A percentile compares a stretch with the other conserved stretches of the same genome.
Conservation (phyloP, 148 eudicot species). For the Chenopodium album region DNA sequence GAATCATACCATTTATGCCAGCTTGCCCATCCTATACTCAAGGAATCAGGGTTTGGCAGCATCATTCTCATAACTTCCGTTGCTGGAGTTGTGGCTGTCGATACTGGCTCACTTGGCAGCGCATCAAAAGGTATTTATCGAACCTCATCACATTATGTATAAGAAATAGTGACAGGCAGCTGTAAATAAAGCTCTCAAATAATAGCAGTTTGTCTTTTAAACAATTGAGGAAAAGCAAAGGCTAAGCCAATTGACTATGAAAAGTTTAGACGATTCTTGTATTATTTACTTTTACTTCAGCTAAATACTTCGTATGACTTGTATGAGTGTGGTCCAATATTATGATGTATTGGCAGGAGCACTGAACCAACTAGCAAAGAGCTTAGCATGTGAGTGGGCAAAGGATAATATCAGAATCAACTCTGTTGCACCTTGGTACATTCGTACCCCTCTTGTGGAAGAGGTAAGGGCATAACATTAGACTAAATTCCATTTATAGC, state of each 20-base stretch:
- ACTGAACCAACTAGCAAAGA: conserved; percentile 29
- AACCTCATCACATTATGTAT: neutral
- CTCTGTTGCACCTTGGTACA: conserved; percentile 60
- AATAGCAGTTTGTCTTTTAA: no score
- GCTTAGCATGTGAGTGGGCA: conserved; percentile 79
- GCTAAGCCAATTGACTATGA: no score
- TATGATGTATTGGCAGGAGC: conserved; percentile 28
- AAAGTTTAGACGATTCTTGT: neutral
- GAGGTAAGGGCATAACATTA: conserved; percentile 28
- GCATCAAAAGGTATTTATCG: neutral
- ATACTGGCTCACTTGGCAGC: neutral
- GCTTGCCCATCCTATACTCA: conserved; percentile 53
- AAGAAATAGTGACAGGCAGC: no score
- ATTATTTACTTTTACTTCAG: neutral
- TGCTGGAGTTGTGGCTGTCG: conserved; percentile 32
- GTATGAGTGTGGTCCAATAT: neutral
- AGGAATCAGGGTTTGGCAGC: conserved; percentile 48
- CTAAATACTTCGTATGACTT: no score
- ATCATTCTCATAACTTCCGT: conserved; percentile 52
- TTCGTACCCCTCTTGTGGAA: conserved; percentile 46
- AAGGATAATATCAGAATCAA: conserved; percentile 62
- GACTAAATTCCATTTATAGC: neutral
- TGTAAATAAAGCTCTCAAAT: no score
- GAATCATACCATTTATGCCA: conserved; percentile 59
- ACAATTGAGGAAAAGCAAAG: no score